Evolutionary conservation across 305 asterid genomes (phyloP), one percentile per base, ranked within the genome.

Genomic region (Fraxinus floribunda): DNA sequence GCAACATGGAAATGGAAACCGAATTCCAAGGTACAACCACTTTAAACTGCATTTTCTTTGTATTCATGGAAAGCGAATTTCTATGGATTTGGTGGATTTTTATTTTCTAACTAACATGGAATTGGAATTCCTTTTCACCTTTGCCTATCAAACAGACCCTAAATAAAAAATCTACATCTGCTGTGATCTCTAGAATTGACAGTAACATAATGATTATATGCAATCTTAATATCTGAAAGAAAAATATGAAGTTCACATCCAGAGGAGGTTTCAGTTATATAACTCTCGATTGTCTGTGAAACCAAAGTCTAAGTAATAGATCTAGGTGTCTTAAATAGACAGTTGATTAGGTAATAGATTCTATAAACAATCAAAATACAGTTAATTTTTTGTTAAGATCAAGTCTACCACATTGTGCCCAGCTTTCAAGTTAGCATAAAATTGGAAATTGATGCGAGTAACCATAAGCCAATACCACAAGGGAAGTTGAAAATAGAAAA

Each of bases 391-490:
- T 35, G 39, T 62, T 71, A 49, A 64, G 73, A 30, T 16, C 64
- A 8, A 64, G 13, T 4, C 57, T 13, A 34, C n/a, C 32, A n/a
- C 49, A 24, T 3, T 10, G 32, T 9, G 16, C n/a, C 20, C 13
- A 0, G 11, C 78, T 75, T 78, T 36, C 72, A 49, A 46, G 18
- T 32, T 7, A 46, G 29, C 26, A 13, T 52, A 9, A 30, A 46
- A 62, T 24, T 62, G 72, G 11, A 30, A 22, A 22, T n/a, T 38
- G 7, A 77, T 62, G 76, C 46, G 10, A 38, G 55, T 26, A 84
- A 68, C 60, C 11, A 84, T 24, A 84, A 26, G 66, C 81, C 79
- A 46, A 39, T 46, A 72, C 29, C 32, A 34, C 29, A 20, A 35
- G 73, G 38, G 71, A 60, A n/a, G 16, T 29, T 22, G n/a, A 0